Percentiles rank a stretch among this genome's conserved stretches.
These are phyloP conservation scores for Penicillium sp. DNA, from an alignment of 2,329 filamentous ascomycete genomes.

Conservation along the genomic window DNA sequence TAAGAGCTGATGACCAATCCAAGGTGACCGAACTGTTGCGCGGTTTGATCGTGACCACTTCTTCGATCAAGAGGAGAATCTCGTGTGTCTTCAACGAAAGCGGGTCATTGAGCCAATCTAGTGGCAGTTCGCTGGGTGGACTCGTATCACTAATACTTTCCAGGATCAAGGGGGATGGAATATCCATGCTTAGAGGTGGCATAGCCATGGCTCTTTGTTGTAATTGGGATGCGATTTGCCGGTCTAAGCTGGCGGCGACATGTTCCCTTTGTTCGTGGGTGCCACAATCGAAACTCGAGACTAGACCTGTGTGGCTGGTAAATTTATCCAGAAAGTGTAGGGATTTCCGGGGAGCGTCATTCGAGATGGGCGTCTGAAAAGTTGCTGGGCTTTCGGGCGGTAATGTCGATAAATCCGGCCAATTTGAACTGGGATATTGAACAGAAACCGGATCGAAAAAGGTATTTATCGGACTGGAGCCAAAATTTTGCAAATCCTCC, in stretches of 20 bases:
- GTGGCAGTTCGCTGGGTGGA: slow-evolving; percentile 6
- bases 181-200: neutral
- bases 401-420: slow-evolving; percentile 14
- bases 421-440: slow-evolving; percentile 5
- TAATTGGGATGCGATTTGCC: neutral
- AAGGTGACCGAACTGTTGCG: slow-evolving; percentile 36
- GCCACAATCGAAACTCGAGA: slow-evolving; percentile 40
- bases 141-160: slow-evolving; percentile 6
- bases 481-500: neutral
- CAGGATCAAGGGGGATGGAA: slow-evolving; percentile 3
- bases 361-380: neutral
- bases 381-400: slow-evolving; percentile 2
- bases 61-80: slow-evolving; percentile 36
- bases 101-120: slow-evolving; percentile 32
- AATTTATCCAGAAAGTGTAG: slow-evolving; percentile 37
- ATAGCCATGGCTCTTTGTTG: neutral
- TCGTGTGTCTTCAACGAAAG: slow-evolving; percentile 39
- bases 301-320: slow-evolving; percentile 38
- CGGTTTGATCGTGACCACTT: slow-evolving; percentile 37
- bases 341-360: slow-evolving; percentile 15
- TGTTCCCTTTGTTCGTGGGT: slow-evolving; percentile 34
- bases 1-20: slow-evolving; percentile 35
- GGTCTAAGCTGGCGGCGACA: slow-evolving; percentile 10
- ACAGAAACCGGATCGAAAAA: neutral
- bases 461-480: slow-evolving; percentile 1